Base-by-base conservation (phyloP, 352 stramenopile genomes). In the Globisporangium echinulatum region DNA sequence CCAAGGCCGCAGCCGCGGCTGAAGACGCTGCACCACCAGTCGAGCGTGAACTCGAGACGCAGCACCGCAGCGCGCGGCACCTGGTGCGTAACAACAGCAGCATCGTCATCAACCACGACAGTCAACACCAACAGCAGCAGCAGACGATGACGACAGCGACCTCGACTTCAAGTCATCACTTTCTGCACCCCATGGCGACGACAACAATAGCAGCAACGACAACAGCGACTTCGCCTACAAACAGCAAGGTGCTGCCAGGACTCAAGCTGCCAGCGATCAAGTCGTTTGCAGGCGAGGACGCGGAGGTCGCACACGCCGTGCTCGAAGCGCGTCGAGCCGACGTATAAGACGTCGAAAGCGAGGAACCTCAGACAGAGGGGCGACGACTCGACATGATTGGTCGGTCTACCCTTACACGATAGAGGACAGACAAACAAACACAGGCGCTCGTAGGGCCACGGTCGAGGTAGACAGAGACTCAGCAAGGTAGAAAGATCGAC, bases 251-350 rank as follows among this genome's bases (percentile, higher is more conserved):
- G 46, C 46, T 50, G 14, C 46, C 46, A 5, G 46, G 14, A 7
- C 46, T 50, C 5, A 36, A 11, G 46, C 46, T 50, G 14, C 46
- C 46, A 50, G n/a, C 46, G 46, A 50, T 50, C 46, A 50, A 50
- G 46, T 50, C 46, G 46, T 50, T 50, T 36, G 46, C 46, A 33
- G 14, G 14, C 5, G 46, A 50, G 5, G 46, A 50, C 46, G 3
- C 46, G 8, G 46, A 50, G 14, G 46, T 50, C 15, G 17, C 46
- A 13, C 46, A 13, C 7, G 46, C 46, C 7, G 5, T 17, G 7
- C 7, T 50, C 6, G 46, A n/a, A 17, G 43, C 43, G 11, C 43
- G 43, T 15, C 13, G n/a, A 11, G 43, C 15, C 43, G 10, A 48
- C 43, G 2, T n/a, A 15, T 48, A 15, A 48, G 43, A 17, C 10